A percentile compares a stretch with the other conserved stretches of the same genome.
phyloP scores from a whole-genome alignment of 2,329 filamentous ascomycete genomes.

The Fusarium sp. region DNA sequence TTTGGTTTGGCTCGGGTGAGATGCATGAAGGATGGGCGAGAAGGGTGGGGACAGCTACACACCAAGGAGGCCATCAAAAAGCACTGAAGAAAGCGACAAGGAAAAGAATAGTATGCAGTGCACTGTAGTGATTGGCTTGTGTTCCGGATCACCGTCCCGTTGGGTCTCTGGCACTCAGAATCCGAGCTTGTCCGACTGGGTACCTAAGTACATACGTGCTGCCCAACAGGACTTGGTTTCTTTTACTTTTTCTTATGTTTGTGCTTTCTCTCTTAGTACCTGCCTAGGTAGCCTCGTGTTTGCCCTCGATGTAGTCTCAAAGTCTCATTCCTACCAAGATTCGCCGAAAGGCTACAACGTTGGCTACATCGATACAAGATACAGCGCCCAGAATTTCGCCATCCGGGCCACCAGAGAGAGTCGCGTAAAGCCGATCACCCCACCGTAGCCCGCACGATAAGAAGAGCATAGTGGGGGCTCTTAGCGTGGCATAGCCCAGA shows the following conservation, averaged over 20 bases:
- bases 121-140: conserved; percentile 16
- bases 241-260: not conserved
- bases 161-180: conserved; percentile 11
- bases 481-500: conserved; percentile 10
- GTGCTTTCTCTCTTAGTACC: not conserved
- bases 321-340: conserved; percentile 29
- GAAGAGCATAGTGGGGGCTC: conserved; percentile 13
- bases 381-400: conserved; percentile 1
- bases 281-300: conserved; percentile 19
- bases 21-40: conserved; percentile 8
- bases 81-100: conserved; percentile 12
- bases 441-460: conserved; percentile 22
- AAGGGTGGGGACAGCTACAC: conserved; percentile 12
- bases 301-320: conserved; percentile 14
- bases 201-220: not conserved
- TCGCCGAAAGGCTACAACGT: conserved; percentile 23
- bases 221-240: not conserved
- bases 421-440: conserved; percentile 24
- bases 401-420: conserved; percentile 12
- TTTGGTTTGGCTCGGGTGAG: conserved; percentile 24
- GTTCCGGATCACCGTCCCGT: conserved; percentile 27
- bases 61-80: conserved; percentile 26
- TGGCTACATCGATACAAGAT: conserved; percentile 11
- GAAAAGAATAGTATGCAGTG: not conserved
- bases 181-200: conserved; percentile 5